Percentiles rank a stretch among this genome's conserved stretches.
These are phyloP conservation scores for Candida tropicalis DNA, from an alignment of 1,139 yeast species.

Conservation along the genomic window DNA sequence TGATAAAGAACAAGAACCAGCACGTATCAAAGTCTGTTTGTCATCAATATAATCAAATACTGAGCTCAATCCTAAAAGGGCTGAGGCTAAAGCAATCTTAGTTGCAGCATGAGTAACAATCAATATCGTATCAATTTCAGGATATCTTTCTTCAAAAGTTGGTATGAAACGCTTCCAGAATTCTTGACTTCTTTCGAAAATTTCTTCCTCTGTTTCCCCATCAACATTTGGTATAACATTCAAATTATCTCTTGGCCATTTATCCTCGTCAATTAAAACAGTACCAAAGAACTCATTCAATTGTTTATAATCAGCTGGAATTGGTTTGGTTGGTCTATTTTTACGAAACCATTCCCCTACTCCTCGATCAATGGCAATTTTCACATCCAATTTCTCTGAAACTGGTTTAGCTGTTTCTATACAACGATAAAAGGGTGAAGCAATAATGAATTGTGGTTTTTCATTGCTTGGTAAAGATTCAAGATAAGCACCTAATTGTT, in stretches of 20 bases:
- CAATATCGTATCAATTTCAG: slow-evolving; percentile 57
- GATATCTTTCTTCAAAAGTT: slow-evolving; percentile 52
- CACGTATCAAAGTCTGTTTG: slow-evolving; percentile 40
- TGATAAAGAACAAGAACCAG: slow-evolving; percentile 51
- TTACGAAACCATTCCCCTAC: slow-evolving; percentile 73
- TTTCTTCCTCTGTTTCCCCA: slow-evolving; percentile 70
- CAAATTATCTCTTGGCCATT: slow-evolving; percentile 47
- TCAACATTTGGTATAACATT: slow-evolving; percentile 52
- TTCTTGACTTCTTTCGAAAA: slow-evolving; percentile 53
- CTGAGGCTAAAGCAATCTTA: slow-evolving; percentile 76
- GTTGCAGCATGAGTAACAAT: slow-evolving; percentile 85
- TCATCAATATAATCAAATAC: slow-evolving; percentile 55
- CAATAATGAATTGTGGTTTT: slow-evolving; percentile 62
- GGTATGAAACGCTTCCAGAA: slow-evolving; percentile 57
- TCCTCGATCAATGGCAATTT: slow-evolving; percentile 70
- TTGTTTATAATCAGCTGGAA: slow-evolving; percentile 56
- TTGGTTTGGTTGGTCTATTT: slow-evolving; percentile 54
- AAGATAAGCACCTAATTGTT: slow-evolving; percentile 63
- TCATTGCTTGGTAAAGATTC: slow-evolving; percentile 39
- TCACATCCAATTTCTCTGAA: slow-evolving; percentile 56
- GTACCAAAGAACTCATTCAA: slow-evolving; percentile 53
- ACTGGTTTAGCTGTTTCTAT: slow-evolving; percentile 77
- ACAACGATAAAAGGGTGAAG: slow-evolving; percentile 91
- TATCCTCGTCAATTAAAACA: slow-evolving; percentile 36
- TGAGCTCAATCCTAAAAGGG: slow-evolving; percentile 51